A percentile compares a stretch with the other conserved stretches of the same genome.
These are phyloP conservation scores for Yarrowia divulgata DNA, from an alignment of 805 yeast species.

Conservation along the genomic window DNA sequence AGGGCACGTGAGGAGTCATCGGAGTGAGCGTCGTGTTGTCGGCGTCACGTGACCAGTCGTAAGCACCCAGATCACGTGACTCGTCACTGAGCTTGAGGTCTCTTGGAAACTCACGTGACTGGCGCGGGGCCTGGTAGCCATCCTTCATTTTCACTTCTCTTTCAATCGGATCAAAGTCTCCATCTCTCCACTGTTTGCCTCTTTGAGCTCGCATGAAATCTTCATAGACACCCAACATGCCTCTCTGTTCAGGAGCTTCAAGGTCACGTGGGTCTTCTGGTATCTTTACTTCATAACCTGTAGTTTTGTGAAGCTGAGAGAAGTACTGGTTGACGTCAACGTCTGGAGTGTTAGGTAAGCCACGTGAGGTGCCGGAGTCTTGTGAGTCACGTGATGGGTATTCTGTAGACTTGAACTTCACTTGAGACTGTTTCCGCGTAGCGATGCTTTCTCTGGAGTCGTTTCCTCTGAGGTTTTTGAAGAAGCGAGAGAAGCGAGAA, in stretches of 20 bases:
- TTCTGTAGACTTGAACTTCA: neutral
- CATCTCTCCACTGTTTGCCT: slow-evolving; percentile 17
- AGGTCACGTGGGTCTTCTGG: slow-evolving; percentile 12
- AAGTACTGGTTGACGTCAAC: slow-evolving; percentile 22
- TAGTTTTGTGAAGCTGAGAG: neutral
- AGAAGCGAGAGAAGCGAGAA: slow-evolving; percentile 29
- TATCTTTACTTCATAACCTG: neutral
- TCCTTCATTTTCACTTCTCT: neutral
- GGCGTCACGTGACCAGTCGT: slow-evolving; percentile 18
- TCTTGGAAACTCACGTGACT: neutral
- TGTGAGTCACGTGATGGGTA: neutral
- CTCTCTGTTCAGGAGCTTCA: slow-evolving; percentile 3
- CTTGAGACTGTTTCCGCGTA: neutral
- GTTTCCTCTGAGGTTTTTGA: slow-evolving; percentile 12
- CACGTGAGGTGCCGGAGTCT: neutral
- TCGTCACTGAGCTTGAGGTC: neutral
- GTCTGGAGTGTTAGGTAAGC: neutral
- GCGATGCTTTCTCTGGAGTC: slow-evolving; percentile 14
- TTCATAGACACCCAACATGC: slow-evolving; percentile 21
- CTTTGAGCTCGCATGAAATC: slow-evolving; percentile 28
- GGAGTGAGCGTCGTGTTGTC: slow-evolving; percentile 16
- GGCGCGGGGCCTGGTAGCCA: too few relatives aligned
- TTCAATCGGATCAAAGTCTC: neutral
- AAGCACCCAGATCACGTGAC: slow-evolving; percentile 22
- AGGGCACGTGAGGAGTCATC: slow-evolving; percentile 8